Evolutionary conservation across 495 filamentous ascomycete species (phyloP), one percentile per base, ranked within the genome.

Genomic region (Trichocladium antarcticum): DNA sequence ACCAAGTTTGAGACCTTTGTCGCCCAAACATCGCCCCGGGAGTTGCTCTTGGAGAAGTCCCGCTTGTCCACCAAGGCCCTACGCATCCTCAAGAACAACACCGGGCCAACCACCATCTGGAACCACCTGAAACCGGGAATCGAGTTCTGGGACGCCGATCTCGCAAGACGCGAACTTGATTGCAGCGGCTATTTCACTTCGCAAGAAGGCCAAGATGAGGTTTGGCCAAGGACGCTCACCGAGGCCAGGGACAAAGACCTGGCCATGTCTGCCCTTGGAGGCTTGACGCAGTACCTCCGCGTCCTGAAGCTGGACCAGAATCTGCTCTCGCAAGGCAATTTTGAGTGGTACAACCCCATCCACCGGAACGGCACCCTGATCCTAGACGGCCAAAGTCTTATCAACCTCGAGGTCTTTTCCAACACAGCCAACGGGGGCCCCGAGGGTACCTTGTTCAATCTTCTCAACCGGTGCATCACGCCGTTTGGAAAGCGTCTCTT

Each of bases 1-100:
- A 99, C 93, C 40, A 95, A 90, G 59, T 97, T 99, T 58, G 93
- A 99, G 72, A 99, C 93, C 0, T 86, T 97, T 45, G 81, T 99
- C 16, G 93, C 93, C 27, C 93, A 99, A 59, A 95, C 81, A 19
- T 78, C 84, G 14, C 93, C 93, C 2, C 84, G 84, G 21, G 93
- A 99, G 63, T 59, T 99, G 44, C 67, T 99, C 14, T 70, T 99
- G 2, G 93, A 99, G 62, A 97, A 95, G 67, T 82, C 81, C 8
- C 80, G 72, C 42, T 72, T 95, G 34, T 95, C 90, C 0, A 78
- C 80, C 14, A 89, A 88, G 61, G 84, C 84, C 2, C 58, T 92
- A 51, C 85, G 92, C n/a, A 97, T 97, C 42, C 65, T 99, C 54
- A 97, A 96, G 66, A 96, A 93, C 65, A 97, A 92, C 61, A 96